phyloP scores from a whole-genome alignment of 805 yeast genomes.

The Kodamaea fukazawae region DNA sequence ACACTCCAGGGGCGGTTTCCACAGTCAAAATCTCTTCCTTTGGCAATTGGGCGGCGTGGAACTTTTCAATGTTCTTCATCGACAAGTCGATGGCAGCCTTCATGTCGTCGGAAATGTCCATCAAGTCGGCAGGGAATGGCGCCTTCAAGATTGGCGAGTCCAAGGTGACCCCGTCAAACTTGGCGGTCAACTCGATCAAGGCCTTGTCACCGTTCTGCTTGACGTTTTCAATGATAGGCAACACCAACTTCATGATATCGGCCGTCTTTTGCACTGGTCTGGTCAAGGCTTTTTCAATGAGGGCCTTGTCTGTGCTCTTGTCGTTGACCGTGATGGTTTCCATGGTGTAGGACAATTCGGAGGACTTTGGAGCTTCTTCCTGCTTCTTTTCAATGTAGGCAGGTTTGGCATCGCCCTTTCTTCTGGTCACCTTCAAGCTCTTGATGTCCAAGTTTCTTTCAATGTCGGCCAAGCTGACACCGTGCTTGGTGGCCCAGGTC shows the following conservation, averaged over 20 bases:
- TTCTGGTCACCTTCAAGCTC: slow-evolving; percentile 80
- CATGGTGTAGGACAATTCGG: slow-evolving; percentile 44
- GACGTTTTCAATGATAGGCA: slow-evolving; percentile 83
- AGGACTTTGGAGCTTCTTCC: slow-evolving; percentile 15
- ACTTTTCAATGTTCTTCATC: slow-evolving; percentile 80
- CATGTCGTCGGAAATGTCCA: slow-evolving; percentile 71
- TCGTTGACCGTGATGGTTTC: slow-evolving; percentile 43
- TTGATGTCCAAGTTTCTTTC: slow-evolving; percentile 83
- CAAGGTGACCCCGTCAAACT: slow-evolving; percentile 83
- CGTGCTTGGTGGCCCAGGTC: slow-evolving; percentile 59
- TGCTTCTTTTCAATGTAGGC: slow-evolving; percentile 50
- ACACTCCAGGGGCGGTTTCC: slow-evolving; percentile 92
- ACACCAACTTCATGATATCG: slow-evolving; percentile 88
- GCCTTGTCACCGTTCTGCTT: slow-evolving; percentile 81
- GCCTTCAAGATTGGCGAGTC: slow-evolving; percentile 74
- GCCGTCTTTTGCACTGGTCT: slow-evolving; percentile 96
- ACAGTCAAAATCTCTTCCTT: slow-evolving; percentile 66
- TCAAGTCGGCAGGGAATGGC: slow-evolving; percentile 79
- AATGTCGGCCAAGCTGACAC: slow-evolving; percentile 76
- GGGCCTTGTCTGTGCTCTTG: slow-evolving; percentile 37
- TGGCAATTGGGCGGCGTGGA: slow-evolving; percentile 91
- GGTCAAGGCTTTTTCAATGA: slow-evolving; percentile 60
- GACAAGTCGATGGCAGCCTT: slow-evolving; percentile 86
- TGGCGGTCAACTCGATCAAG: slow-evolving; percentile 80
- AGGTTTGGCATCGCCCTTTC: slow-evolving; percentile 94